These are phyloP conservation scores for Geotrichum bryndzae DNA, from an alignment of 1,139 yeast genomes.

Conservation along the genomic window DNA sequence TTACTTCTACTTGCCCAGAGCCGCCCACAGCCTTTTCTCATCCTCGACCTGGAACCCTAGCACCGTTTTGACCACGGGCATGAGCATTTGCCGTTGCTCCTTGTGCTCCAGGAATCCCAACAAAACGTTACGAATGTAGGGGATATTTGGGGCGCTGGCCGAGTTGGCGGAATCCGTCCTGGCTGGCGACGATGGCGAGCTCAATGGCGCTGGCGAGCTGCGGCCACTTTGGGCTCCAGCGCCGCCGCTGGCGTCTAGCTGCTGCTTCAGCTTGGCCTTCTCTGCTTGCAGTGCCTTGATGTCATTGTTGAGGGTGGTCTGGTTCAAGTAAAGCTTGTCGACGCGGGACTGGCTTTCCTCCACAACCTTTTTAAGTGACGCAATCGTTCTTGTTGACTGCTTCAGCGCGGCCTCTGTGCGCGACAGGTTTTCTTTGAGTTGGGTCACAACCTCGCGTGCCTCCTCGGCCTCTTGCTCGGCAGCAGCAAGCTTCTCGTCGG, in stretches of 20 bases:
- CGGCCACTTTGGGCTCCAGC: background rate
- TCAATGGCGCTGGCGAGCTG: background rate
- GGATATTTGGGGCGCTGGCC: constrained; percentile 41
- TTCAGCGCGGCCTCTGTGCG: constrained; percentile 26
- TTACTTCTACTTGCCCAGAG: constrained; percentile 37
- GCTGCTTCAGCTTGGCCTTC: constrained; percentile 10
- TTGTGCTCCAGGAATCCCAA: constrained; percentile 84
- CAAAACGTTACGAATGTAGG: constrained; percentile 80
- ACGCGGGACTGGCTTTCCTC: constrained; percentile 17
- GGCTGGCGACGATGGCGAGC: constrained; percentile 1
- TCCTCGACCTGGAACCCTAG: constrained; percentile 64
- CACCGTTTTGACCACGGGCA: constrained; percentile 79
- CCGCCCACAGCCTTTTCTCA: constrained; percentile 59
- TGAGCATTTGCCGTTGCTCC: constrained; percentile 77
- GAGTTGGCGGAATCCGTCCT: background rate
- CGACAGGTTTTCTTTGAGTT: constrained; percentile 27
- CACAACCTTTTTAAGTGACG: constrained; percentile 10
- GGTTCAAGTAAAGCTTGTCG: constrained; percentile 12
- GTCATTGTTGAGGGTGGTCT: constrained; percentile 14
- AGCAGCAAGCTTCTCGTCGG: constrained; percentile 26
- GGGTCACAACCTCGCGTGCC: constrained; percentile 21
- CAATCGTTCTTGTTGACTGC: constrained; percentile 12
- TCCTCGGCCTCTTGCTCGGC: constrained; percentile 30
- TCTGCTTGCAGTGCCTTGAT: constrained; percentile 15
- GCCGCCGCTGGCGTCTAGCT: background rate